phyloP scores from a whole-genome alignment of 257 asterid species.

The Nicotiana tabacum region DNA sequence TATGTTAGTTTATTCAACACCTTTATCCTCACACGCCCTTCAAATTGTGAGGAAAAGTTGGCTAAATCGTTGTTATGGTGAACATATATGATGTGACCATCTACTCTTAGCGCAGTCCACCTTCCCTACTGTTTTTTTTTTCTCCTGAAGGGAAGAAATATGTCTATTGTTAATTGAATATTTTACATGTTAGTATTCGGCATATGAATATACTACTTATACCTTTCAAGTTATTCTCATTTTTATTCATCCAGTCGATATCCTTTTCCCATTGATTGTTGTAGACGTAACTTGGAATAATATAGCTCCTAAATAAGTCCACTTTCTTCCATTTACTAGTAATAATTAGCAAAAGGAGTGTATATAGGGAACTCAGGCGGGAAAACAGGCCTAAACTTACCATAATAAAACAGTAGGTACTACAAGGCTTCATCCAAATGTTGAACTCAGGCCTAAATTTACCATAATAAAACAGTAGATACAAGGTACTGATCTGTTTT shows the following conservation, averaged over 20 bases:
- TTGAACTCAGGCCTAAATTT: neutral
- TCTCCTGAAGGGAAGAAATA: constrained; percentile 33
- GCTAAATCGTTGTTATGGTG: neutral
- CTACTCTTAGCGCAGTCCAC: neutral
- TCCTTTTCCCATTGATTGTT: neutral
- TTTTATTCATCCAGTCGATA: neutral
- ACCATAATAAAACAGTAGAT: neutral
- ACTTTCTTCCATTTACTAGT: too few species aligned
- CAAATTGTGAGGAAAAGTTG: neutral
- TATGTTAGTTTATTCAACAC: neutral
- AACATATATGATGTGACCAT: neutral
- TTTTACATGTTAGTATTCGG: neutral
- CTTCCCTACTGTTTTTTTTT: constrained; percentile 34
- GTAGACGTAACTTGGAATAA: neutral
- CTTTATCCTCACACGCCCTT: neutral
- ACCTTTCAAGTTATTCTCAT: neutral
- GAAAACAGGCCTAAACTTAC: neutral
- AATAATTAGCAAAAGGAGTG: too few species aligned
- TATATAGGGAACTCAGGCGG: too few species aligned
- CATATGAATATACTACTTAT: neutral
- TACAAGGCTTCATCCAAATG: neutral
- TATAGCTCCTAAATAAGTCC: neutral
- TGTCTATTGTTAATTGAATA: neutral
- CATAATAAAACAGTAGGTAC: neutral
- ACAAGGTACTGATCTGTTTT: neutral